Base-by-base conservation (phyloP, 495 filamentous ascomycete genomes). In the Immersiella caudata region DNA sequence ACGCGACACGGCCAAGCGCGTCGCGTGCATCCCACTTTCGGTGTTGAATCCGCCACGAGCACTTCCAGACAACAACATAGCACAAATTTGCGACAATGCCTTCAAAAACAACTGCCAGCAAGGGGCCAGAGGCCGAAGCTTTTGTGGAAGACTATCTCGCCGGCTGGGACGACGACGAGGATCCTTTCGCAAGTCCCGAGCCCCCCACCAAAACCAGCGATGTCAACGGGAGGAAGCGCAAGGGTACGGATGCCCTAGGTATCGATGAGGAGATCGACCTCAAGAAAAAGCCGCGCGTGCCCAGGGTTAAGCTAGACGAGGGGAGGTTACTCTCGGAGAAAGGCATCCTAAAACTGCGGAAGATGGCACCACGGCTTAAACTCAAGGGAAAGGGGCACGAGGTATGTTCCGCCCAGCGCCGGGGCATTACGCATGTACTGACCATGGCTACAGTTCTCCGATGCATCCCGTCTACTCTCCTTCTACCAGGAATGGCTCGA, bases 401-500 rank as follows among this genome's bases (percentile, higher is more conserved):
- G 84, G 93, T 95, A 79, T 33, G 25, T n/a, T 57, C 12, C 1
- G 29, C 14, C 3, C 11, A 9, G 21, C 29, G 4, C 14, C 7
- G 20, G 29, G 14, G 14, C 7, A 22, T 16, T 55, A 26, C 18
- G 1, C 22, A 21, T 18, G 14, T n/a, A 21, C 25, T 55, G 22
- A 16, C 26, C 1, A 57, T 49, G 27, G 25, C 21, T 27, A 0
- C 66, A 97, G 92, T 99, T 93, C 76, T 89, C 88, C 29, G 95
- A 99, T 75, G 84, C 92, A 1, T 84, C 90, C 1, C 88, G 89
- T 58, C 84, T 99, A 12, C 85, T 99, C 66, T 90, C 90, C 51
- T 90, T 93, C 73, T 99, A 98, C 75, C 95, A 98, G 75, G 79
- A 96, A 69, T 99, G 95, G 95, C 91, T 98, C 6, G 95, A 99